A percentile compares a stretch with the other conserved stretches of the same genome.
phyloP scores from a whole-genome alignment of 768 basidiomycete species.

The Lactifluus piperatus region DNA sequence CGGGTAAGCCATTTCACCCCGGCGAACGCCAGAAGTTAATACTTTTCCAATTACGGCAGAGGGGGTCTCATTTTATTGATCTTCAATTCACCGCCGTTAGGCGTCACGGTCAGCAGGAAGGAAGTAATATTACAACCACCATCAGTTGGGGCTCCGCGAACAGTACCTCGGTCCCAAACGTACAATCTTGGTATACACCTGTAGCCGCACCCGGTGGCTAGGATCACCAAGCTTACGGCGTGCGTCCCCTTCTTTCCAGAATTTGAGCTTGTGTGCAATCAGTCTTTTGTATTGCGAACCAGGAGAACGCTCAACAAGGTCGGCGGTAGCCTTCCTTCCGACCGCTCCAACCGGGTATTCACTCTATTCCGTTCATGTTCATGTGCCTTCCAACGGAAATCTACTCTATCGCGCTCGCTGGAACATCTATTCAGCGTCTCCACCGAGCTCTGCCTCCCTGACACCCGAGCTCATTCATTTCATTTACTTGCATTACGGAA shows the following conservation, averaged over 20 bases:
- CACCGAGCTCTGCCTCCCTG: background rate
- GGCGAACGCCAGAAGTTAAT: constrained; percentile 15
- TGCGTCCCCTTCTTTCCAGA: constrained; percentile 18
- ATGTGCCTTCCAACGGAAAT: background rate
- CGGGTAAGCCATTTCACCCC: constrained; percentile 12
- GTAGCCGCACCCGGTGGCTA: background rate
- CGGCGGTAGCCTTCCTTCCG: constrained; percentile 9
- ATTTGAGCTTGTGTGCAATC: constrained; percentile 5
- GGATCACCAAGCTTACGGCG: constrained; percentile 15
- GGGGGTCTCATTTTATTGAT: constrained; percentile 5
- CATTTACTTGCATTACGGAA: constrained; percentile 19
- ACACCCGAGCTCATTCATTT: background rate
- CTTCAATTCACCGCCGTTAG: constrained; percentile 14
- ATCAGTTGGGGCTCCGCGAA: background rate
- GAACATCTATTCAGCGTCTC: background rate
- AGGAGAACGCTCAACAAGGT: background rate
- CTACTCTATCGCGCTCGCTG: too few relatives aligned
- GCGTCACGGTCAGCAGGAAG: background rate
- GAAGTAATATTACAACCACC: background rate
- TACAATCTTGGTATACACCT: constrained; percentile 1
- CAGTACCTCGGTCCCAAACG: background rate
- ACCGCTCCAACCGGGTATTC: background rate
- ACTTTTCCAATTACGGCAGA: constrained; percentile 10
- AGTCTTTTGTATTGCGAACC: constrained; percentile 13
- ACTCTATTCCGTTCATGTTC: background rate